A percentile compares a stretch with the other conserved stretches of the same genome.
Conservation (phyloP, 1,284 basidiomycete genomes). For the Earliella scabrosa region DNA sequence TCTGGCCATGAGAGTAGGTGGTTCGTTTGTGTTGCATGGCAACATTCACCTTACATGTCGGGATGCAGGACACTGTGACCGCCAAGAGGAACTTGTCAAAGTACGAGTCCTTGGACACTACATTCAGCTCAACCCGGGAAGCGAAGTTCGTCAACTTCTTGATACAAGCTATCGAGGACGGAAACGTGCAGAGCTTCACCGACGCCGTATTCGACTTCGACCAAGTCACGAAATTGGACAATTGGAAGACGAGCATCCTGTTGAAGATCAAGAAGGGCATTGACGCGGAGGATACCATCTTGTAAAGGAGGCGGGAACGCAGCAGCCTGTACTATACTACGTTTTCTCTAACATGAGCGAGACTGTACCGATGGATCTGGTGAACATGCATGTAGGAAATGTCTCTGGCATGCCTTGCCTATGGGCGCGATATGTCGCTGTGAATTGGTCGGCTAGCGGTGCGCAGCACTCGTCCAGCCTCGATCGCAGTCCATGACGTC, state of each 20-base stretch:
- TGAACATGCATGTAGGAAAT: too few species aligned
- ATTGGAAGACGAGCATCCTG: conserved; percentile 92
- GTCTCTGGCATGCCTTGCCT: too few species aligned
- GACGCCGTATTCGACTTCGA: conserved; percentile 85
- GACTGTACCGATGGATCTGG: not conserved
- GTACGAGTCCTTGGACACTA: conserved; percentile 79
- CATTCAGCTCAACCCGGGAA: conserved; percentile 87
- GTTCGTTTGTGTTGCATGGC: not conserved
- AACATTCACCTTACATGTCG: conserved; percentile 4
- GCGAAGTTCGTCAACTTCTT: conserved; percentile 84
- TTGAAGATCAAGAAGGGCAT: conserved; percentile 87
- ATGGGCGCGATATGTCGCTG: too few species aligned
- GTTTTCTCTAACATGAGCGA: not conserved
- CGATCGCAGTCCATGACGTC: too few species aligned
- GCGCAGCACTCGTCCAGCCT: too few species aligned
- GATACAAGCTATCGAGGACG: conserved; percentile 79
- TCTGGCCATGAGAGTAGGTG: conserved; percentile 83
- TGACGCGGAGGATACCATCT: conserved; percentile 54
- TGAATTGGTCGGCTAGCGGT: too few species aligned
- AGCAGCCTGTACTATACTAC: conserved; percentile 6
- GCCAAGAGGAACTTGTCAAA: conserved; percentile 78
- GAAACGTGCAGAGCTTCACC: conserved; percentile 81
- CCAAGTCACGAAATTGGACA: conserved; percentile 88
- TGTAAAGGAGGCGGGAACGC: conserved; percentile 3
- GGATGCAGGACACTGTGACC: conserved; percentile 79